Evolutionary conservation across 176 grass and related monocot species (phyloP).

Genomic region (barley (Hordeum vulgare)): DNA sequence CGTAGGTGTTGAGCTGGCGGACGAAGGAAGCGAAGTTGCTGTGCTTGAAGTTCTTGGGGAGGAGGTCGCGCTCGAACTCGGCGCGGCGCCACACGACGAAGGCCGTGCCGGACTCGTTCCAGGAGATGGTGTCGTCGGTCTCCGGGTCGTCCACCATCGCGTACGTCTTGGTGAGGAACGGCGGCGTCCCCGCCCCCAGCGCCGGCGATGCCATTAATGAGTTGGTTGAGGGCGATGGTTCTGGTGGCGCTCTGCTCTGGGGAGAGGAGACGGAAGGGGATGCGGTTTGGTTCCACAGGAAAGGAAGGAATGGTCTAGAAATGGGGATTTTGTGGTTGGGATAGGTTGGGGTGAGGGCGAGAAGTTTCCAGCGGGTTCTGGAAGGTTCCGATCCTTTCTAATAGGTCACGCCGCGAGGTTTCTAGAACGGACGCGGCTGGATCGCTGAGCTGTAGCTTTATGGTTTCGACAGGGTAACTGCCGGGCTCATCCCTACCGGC

Average conservation of each 20-base stretch:
- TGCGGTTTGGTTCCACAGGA: conserved; percentile 8
- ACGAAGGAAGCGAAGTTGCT: conserved; percentile 94
- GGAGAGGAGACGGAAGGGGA: neutral
- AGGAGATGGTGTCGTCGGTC: conserved; percentile 59
- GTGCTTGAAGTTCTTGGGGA: conserved; percentile 85
- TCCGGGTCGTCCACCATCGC: conserved; percentile 48
- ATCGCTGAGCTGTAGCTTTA: neutral
- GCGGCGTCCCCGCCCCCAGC: conserved; percentile 35
- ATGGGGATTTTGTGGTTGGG: conserved; percentile 1
- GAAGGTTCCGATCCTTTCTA: conserved; percentile 27
- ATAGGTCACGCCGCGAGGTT: conserved; percentile 19
- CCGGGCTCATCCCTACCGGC: too few species aligned
- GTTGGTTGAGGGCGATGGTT: neutral
- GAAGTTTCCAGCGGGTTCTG: conserved; percentile 57
- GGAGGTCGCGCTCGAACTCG: conserved; percentile 61
- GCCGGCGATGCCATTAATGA: conserved; percentile 29
- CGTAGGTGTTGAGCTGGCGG: conserved; percentile 88
- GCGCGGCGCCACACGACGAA: conserved; percentile 64
- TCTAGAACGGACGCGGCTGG: conserved; percentile 18
- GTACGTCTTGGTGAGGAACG: conserved; percentile 72
- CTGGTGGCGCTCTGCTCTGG: neutral
- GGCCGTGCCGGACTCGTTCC: conserved; percentile 52
- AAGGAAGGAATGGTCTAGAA: conserved; percentile 13
- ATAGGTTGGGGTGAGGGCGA: conserved; percentile 11
- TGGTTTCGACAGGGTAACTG: neutral